Evolutionary conservation across 129 eudicot genomes (phyloP).

Genomic region (Gnaphalium uliginosum): DNA sequence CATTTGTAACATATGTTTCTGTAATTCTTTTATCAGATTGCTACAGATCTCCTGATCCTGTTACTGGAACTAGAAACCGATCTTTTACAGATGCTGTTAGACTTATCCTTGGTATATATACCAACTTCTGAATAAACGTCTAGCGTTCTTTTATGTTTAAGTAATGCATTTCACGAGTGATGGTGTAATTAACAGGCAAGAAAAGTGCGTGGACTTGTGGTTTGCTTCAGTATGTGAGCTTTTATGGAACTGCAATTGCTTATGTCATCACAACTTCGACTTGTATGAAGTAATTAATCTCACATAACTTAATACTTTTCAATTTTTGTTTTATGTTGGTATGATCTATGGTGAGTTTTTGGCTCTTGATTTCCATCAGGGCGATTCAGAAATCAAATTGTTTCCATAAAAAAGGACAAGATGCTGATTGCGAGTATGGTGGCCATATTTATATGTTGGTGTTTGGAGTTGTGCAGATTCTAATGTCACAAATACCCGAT

Average conservation of each 20-base stretch:
- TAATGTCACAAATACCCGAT: constrained; percentile 69
- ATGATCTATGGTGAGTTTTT: constrained; percentile 7
- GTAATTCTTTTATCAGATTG: constrained; percentile 51
- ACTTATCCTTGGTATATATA: constrained; percentile 47
- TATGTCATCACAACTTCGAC: constrained; percentile 54
- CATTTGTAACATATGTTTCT: constrained; percentile 44
- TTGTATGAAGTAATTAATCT: constrained; percentile 51
- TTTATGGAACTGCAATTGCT: constrained; percentile 57
- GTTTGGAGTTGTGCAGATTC: constrained; percentile 55
- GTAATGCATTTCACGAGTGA: background rate
- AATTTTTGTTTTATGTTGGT: background rate
- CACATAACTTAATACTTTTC: background rate
- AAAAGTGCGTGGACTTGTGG: constrained; percentile 43
- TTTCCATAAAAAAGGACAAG: constrained; percentile 53
- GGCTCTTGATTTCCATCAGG: constrained; percentile 31
- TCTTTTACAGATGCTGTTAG: constrained; percentile 52
- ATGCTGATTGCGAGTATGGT: constrained; percentile 44
- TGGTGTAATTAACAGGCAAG: constrained; percentile 26
- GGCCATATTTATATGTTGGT: constrained; percentile 45
- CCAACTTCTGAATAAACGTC: background rate
- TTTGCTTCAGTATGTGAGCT: constrained; percentile 50
- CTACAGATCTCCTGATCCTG: constrained; percentile 64
- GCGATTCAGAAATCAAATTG: constrained; percentile 59
- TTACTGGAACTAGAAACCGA: constrained; percentile 51
- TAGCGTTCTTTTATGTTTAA: background rate